These are phyloP conservation scores for Penicillium fimorum DNA, from an alignment of 495 filamentous ascomycete genomes.

Conservation along the genomic window DNA sequence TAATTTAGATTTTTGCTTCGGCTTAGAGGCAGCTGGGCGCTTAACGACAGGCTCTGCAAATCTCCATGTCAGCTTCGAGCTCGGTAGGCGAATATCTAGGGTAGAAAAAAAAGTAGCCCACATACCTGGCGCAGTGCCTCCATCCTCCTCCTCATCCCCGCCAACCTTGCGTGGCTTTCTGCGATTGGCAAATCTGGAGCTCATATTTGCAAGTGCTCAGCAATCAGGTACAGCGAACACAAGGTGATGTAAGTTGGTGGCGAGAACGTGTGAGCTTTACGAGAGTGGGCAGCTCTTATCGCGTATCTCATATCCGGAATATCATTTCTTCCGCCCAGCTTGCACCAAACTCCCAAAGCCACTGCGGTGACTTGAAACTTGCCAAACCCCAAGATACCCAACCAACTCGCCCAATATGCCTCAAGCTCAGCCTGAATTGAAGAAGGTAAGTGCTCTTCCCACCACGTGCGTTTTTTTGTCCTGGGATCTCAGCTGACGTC, in stretches of 20 bases:
- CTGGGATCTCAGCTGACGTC: constrained; percentile 14
- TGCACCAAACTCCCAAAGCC: constrained; percentile 31
- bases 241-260: constrained; percentile 1
- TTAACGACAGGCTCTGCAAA: constrained; percentile 40
- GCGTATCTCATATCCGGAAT: constrained; percentile 29
- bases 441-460: constrained; percentile 65
- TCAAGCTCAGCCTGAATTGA: constrained; percentile 97
- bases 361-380: constrained; percentile 14
- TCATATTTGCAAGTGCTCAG: constrained; percentile 57
- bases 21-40: constrained; percentile 48
- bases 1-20: constrained; percentile 62
- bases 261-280: constrained; percentile 8
- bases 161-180: constrained; percentile 75
- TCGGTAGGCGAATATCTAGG: not conserved
- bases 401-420: constrained; percentile 67
- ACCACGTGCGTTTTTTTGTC: not conserved
- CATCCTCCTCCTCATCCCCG: constrained; percentile 58
- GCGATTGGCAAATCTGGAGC: constrained; percentile 63
- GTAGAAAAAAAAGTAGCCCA: not conserved
- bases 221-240: not conserved
- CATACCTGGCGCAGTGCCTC: constrained; percentile 36
- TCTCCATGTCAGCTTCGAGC: constrained; percentile 14
- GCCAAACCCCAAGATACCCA: constrained; percentile 16
- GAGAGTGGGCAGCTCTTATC: constrained; percentile 27
- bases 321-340: constrained; percentile 37